Conservation (phyloP, 768 basidiomycete genomes). For the Boletus huronensis region DNA sequence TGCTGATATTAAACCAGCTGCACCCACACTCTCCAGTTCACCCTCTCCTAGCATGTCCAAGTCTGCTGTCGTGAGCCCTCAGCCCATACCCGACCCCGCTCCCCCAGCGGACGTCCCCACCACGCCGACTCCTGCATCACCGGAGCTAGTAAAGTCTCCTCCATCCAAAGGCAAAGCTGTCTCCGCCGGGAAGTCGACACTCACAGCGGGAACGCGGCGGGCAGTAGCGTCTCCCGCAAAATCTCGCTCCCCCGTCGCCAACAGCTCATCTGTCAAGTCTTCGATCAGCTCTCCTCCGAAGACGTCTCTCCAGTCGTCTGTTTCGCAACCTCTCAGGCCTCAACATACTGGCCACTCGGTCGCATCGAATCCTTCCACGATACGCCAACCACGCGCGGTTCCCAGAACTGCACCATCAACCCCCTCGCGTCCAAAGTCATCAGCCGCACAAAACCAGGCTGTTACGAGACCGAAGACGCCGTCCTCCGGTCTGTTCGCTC, state of each 20-base stretch:
- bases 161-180: slow-evolving; percentile 20
- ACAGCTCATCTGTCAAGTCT: slow-evolving; percentile 21
- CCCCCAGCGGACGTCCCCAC: slow-evolving; percentile 16
- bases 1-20: slow-evolving; percentile 32
- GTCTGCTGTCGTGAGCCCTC: slow-evolving; percentile 26
- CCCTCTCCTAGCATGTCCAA: slow-evolving; percentile 18
- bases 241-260: slow-evolving; percentile 23
- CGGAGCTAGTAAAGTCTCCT: slow-evolving; percentile 20
- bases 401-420: slow-evolving; percentile 32
- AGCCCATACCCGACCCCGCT: slow-evolving; percentile 27
- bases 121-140: slow-evolving; percentile 21
- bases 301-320: slow-evolving; percentile 34
- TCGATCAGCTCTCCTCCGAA: slow-evolving; percentile 23
- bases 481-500: slow-evolving; percentile 68
- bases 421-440: slow-evolving; percentile 38
- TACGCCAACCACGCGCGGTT: slow-evolving; percentile 23
- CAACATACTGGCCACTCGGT: slow-evolving; percentile 44
- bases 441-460: slow-evolving; percentile 19
- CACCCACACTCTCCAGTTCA: slow-evolving; percentile 37
- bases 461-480: slow-evolving; percentile 54
- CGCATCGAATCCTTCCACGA: slow-evolving; percentile 30
- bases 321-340: slow-evolving; percentile 35
- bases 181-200: slow-evolving; percentile 19
- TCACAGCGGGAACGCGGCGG: slow-evolving; percentile 21
- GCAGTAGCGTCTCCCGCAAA: slow-evolving; percentile 27